Percentiles rank a stretch among this genome's conserved stretches.
phyloP scores from a whole-genome alignment of 495 filamentous ascomycete species.

The Neurospora terricola region DNA sequence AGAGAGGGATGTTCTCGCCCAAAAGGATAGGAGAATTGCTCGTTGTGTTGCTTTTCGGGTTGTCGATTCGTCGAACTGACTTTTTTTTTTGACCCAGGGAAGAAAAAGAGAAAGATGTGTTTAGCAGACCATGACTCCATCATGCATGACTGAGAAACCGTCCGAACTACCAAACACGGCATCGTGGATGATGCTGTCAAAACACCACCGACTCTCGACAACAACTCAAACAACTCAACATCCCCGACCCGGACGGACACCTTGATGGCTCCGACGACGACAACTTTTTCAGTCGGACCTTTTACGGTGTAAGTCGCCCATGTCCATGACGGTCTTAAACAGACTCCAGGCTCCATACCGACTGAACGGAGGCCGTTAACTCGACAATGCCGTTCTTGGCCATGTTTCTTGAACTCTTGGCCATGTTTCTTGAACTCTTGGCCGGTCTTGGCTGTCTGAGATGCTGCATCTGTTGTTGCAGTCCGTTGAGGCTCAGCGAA shows the following conservation, averaged over 20 bases:
- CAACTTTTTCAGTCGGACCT: background rate
- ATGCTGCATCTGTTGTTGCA: background rate
- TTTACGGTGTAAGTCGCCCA: background rate
- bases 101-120: background rate
- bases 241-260: background rate
- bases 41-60: background rate
- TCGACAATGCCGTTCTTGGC: background rate
- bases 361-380: background rate
- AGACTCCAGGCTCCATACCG: background rate
- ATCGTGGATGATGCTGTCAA: background rate
- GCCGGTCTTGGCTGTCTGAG: background rate
- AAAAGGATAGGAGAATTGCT: background rate
- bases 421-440: background rate
- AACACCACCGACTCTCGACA: background rate
- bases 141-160: background rate
- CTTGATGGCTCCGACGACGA: background rate
- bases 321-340: background rate
- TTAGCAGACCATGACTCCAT: background rate
- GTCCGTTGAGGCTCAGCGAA: background rate
- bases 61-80: background rate
- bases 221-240: background rate
- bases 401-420: background rate
- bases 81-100: background rate
- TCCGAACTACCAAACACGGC: background rate
- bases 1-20: background rate